A percentile compares a stretch with the other conserved stretches of the same genome.
Evolutionary conservation across 1,284 basidiomycete genomes (phyloP).

Genomic region (Wallemia ichthyophaga): DNA sequence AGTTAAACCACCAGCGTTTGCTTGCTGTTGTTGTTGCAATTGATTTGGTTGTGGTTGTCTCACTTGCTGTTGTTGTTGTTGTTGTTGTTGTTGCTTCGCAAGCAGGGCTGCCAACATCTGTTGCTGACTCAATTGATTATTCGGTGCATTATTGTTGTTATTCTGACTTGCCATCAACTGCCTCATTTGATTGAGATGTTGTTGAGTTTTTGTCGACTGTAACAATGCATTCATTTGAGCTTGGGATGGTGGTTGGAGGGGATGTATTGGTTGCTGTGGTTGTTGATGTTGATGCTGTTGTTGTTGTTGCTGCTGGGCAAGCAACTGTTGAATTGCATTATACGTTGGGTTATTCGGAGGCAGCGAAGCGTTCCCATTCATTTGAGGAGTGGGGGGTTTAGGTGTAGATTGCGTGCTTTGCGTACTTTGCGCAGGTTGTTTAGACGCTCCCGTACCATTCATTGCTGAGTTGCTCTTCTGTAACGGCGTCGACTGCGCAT

Average conservation of each 20-base stretch:
- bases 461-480: background rate
- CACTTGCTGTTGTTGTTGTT: background rate
- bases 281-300: background rate
- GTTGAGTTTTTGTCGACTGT: background rate
- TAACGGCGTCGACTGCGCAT: background rate
- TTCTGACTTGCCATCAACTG: background rate
- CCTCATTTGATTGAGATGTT: background rate
- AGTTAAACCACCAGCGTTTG: background rate
- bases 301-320: background rate
- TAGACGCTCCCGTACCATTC: background rate
- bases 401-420: background rate
- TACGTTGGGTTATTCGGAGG: background rate
- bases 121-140: background rate
- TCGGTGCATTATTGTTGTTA: background rate
- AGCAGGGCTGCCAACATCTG: background rate
- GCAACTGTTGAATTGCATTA: background rate
- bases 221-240: background rate
- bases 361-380: background rate
- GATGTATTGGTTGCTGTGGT: background rate
- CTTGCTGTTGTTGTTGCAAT: background rate
- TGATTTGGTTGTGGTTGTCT: too few relatives aligned
- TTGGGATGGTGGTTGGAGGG: background rate
- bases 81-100: background rate
- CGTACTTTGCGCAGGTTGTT: background rate
- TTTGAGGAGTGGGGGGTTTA: background rate